phyloP scores from a whole-genome alignment of 2,329 filamentous ascomycete genomes.

The Monosporascus sp. region DNA sequence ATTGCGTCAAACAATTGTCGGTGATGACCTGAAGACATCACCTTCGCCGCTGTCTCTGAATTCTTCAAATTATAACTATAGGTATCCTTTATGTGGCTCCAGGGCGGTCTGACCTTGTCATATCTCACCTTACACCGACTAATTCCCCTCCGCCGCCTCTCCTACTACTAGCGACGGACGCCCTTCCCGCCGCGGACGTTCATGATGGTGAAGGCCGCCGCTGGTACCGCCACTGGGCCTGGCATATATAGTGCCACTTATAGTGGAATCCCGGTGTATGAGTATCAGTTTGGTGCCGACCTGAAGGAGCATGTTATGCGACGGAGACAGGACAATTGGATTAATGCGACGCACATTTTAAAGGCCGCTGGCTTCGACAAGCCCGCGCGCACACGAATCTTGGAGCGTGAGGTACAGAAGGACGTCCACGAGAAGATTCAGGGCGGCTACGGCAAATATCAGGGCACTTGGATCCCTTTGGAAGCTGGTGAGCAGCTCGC shows the following conservation, averaged over 20 bases:
- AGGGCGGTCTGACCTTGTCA: too few relatives aligned
- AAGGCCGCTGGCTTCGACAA: conserved; percentile 98
- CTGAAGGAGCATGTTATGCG: conserved; percentile 90
- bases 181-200: not conserved
- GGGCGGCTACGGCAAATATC: conserved; percentile 97
- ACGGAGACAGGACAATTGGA: conserved; percentile 88
- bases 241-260: conserved; percentile 5
- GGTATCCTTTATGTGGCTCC: too few relatives aligned
- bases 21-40: too few relatives aligned
- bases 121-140: too few relatives aligned
- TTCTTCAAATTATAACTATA: too few relatives aligned
- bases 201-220: conserved; percentile 2
- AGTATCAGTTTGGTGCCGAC: conserved; percentile 79
- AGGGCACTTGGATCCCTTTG: conserved; percentile 96
- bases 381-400: conserved; percentile 85
- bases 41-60: too few relatives aligned
- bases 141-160: too few relatives aligned
- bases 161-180: too few relatives aligned
- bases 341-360: conserved; percentile 98
- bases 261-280: conserved; percentile 82
- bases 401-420: conserved; percentile 95
- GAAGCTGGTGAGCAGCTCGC: conserved; percentile 75
- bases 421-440: conserved; percentile 97
- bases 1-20: too few relatives aligned
- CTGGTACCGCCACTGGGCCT: not conserved